phyloP scores from a whole-genome alignment of 1,284 basidiomycete species.

The Leccinum solheimii region DNA sequence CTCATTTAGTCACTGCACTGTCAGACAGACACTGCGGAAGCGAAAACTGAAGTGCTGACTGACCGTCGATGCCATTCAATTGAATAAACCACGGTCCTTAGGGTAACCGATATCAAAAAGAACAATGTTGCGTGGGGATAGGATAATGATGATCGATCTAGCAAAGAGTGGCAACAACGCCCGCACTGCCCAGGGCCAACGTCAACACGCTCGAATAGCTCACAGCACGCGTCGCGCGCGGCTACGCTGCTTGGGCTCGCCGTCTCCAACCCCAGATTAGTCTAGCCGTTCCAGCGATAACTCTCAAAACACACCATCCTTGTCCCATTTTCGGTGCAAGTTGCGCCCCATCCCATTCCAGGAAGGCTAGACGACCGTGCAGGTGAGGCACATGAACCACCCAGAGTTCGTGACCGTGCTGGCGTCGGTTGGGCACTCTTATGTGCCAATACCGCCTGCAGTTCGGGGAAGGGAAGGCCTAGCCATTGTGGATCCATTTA shows the following conservation, averaged over 20 bases:
- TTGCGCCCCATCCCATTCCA: constrained; percentile 22
- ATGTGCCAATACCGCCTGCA: background rate
- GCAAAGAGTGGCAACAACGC: background rate
- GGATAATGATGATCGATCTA: constrained; percentile 2
- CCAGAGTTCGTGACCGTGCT: background rate
- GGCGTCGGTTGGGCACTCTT: background rate
- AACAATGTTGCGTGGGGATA: background rate
- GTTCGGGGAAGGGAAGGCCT: background rate
- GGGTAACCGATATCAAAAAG: constrained; percentile 2
- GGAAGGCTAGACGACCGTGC: constrained; percentile 39
- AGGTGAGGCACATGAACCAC: constrained; percentile 34
- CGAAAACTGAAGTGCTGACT: background rate
- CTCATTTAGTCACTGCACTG: background rate
- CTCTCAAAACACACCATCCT: constrained; percentile 29
- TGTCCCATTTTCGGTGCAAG: constrained; percentile 13
- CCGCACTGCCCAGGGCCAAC: constrained; percentile 1
- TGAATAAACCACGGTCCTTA: background rate
- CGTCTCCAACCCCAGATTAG: background rate
- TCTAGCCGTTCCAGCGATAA: constrained; percentile 34
- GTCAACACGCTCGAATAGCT: background rate
- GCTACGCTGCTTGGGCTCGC: background rate
- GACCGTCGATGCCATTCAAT: constrained; percentile 1
- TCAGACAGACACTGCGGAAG: background rate
- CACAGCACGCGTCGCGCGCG: constrained; percentile 10
- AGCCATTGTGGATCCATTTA: background rate